Evolutionary conservation across 2,329 filamentous ascomycete species (phyloP).

Genomic region (Ceratocystis smalleyi): DNA sequence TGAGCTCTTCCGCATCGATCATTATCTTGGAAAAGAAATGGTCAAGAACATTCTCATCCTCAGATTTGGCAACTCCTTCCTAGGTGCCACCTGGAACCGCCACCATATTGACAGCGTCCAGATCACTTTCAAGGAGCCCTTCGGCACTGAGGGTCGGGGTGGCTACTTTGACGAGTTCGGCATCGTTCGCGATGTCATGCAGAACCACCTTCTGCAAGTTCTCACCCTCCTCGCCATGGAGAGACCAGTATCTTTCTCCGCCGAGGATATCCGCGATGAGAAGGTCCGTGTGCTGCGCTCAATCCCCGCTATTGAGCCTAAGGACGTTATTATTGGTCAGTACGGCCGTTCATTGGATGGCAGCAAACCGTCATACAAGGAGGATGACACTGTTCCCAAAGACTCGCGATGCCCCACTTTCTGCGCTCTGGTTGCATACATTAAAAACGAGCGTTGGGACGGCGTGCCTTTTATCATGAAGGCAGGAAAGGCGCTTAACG

Average conservation of each 20-base stretch:
- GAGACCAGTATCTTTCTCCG: slow-evolving; percentile 91
- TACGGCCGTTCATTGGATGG: slow-evolving; percentile 94
- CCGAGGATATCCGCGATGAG: slow-evolving; percentile 96
- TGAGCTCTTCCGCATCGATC: slow-evolving; percentile 96
- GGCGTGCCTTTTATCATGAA: slow-evolving; percentile 99
- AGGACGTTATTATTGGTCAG: slow-evolving; percentile 99
- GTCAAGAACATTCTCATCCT: slow-evolving; percentile 99
- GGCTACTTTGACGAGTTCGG: slow-evolving; percentile 99
- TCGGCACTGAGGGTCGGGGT: slow-evolving; percentile 91
- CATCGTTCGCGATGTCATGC: slow-evolving; percentile 99
- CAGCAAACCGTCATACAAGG: slow-evolving; percentile 93
- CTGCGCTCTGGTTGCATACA: slow-evolving; percentile 91
- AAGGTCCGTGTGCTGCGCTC: slow-evolving; percentile 91
- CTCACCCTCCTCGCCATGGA: slow-evolving; percentile 96
- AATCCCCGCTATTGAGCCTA: slow-evolving; percentile 89
- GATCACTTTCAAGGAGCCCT: slow-evolving; percentile 98
- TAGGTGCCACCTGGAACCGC: slow-evolving; percentile 96
- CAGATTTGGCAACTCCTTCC: slow-evolving; percentile 96
- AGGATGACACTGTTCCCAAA: slow-evolving; percentile 95
- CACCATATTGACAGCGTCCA: slow-evolving; percentile 99
- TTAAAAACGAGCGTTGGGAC: slow-evolving; percentile 99
- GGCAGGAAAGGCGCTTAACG: slow-evolving; percentile 95
- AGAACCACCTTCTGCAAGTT: slow-evolving; percentile 96
- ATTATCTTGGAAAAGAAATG: slow-evolving; percentile 99
- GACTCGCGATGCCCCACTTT: slow-evolving; percentile 96